Percentiles rank a stretch among this genome's conserved stretches.
phyloP scores from a whole-genome alignment of 371 early-diverging fungal species.

The Capillidium heterosporum region DNA sequence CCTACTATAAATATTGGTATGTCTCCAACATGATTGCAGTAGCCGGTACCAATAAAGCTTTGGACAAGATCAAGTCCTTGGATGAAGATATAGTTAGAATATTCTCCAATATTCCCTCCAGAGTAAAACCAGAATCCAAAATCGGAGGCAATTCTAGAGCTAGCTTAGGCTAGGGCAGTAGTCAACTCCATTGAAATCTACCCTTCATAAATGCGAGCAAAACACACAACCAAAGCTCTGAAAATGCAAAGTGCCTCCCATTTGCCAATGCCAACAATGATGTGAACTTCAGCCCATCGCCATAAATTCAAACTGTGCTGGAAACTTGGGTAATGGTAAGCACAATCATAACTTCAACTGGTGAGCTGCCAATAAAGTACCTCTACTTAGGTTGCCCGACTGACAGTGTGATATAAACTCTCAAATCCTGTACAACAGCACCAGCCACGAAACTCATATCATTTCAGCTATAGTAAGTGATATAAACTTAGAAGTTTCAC shows the following conservation, averaged over 20 bases:
- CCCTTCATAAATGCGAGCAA: background rate
- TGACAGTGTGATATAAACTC: background rate
- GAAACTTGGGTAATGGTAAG: background rate
- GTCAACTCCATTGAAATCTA: background rate
- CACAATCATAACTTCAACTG: background rate
- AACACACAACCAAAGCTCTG: too few relatives aligned
- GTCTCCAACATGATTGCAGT: too few relatives aligned
- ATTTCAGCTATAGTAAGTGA: background rate
- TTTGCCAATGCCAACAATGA: conserved; percentile 1
- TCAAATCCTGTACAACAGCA: background rate
- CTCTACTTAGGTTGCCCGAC: background rate
- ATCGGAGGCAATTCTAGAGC: too few relatives aligned
- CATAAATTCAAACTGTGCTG: background rate
- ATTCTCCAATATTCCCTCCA: too few relatives aligned
- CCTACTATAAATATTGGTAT: too few relatives aligned
- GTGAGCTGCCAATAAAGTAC: conserved; percentile 4
- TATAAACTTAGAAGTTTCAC: background rate
- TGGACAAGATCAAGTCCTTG: too few relatives aligned
- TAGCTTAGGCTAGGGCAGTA: background rate
- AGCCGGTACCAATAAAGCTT: too few relatives aligned
- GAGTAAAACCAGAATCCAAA: too few relatives aligned
- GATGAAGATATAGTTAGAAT: too few relatives aligned
- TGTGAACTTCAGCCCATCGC: background rate
- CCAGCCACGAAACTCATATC: background rate
- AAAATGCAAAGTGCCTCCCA: background rate